phyloP scores from a whole-genome alignment of 1,284 basidiomycete genomes.

The Malassezia vespertilionis region DNA sequence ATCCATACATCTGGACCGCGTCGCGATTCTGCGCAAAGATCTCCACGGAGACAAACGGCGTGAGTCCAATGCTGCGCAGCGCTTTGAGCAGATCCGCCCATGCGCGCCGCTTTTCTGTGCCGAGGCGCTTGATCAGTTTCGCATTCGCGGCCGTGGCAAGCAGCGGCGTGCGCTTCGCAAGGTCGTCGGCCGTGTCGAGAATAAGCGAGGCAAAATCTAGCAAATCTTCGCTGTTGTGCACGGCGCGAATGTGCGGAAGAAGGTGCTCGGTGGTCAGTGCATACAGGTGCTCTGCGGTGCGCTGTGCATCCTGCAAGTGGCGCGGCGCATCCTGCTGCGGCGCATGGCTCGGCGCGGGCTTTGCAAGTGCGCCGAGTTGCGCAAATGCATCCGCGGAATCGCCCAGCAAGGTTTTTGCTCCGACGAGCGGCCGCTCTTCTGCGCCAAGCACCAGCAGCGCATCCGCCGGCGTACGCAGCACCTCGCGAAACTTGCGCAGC shows the following conservation, averaged over 20 bases:
- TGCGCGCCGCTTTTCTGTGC: slow-evolving; percentile 72
- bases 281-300: slow-evolving; percentile 24
- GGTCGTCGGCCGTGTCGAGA: slow-evolving; percentile 58
- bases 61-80: slow-evolving; percentile 67
- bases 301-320: slow-evolving; percentile 3
- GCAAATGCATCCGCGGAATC: slow-evolving; percentile 16
- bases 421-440: slow-evolving; percentile 22
- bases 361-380: slow-evolving; percentile 6
- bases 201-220: slow-evolving; percentile 61
- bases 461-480: slow-evolving; percentile 64
- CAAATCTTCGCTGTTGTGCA: slow-evolving; percentile 8
- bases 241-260: slow-evolving; percentile 18
- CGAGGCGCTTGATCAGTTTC: slow-evolving; percentile 66
- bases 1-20: slow-evolving; percentile 58
- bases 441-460: slow-evolving; percentile 29
- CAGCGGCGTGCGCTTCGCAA: slow-evolving; percentile 49
- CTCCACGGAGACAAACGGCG: slow-evolving; percentile 52
- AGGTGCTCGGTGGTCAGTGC: slow-evolving; percentile 20
- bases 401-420: slow-evolving; percentile 12
- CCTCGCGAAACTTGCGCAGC: slow-evolving; percentile 80
- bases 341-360: not conserved
- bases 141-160: slow-evolving; percentile 49
- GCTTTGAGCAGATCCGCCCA: slow-evolving; percentile 85
- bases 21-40: slow-evolving; percentile 58
- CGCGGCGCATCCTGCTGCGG: not conserved